phyloP scores from a whole-genome alignment of 768 basidiomycete species.

The Amanita subjunquillea region DNA sequence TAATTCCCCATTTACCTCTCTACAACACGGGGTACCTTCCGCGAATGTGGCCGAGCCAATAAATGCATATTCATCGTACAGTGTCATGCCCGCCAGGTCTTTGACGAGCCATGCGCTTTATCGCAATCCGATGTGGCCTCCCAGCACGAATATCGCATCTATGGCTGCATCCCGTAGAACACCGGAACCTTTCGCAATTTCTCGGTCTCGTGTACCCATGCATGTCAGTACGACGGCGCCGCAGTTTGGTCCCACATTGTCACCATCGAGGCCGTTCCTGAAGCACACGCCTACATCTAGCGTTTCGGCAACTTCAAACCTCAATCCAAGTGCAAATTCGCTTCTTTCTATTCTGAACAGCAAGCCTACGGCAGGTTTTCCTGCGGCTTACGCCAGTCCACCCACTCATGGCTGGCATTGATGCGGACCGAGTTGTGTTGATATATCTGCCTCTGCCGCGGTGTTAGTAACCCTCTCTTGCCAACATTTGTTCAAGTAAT shows the following conservation, averaged over 20 bases:
- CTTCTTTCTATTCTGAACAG: conserved; percentile 9
- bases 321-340: conserved; percentile 5
- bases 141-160: conserved; percentile 40
- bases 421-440: neutral
- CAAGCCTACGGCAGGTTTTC: neutral
- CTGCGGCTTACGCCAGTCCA: neutral
- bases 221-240: neutral
- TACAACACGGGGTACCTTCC: neutral
- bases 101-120: conserved; percentile 36
- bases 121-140: conserved; percentile 18
- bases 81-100: conserved; percentile 36
- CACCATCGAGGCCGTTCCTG: neutral
- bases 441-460: neutral
- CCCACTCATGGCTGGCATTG: neutral
- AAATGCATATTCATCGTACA: conserved; percentile 8
- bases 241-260: neutral
- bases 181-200: conserved; percentile 9
- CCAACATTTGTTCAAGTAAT: neutral
- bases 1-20: neutral
- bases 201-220: conserved; percentile 3
- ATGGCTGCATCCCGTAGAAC: conserved; percentile 25
- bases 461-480: neutral
- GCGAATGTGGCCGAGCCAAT: neutral
- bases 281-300: neutral
- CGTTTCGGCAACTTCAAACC: neutral